Evolutionary conservation across 2,329 filamentous ascomycete species (phyloP).

Genomic region (Aspergillus pseudonomiae): DNA sequence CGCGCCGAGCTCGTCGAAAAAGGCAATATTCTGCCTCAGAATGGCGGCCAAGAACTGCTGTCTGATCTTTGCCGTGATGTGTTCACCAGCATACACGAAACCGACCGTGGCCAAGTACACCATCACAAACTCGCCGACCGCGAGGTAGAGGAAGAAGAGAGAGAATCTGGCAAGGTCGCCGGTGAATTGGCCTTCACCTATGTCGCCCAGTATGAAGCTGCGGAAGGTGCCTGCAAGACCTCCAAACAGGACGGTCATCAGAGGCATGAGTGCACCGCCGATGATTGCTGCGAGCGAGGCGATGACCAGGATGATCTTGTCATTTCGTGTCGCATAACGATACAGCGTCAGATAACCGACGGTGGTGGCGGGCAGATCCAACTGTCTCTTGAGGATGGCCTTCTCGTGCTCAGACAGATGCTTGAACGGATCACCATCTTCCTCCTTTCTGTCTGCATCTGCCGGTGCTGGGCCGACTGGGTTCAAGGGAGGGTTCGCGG

Average conservation of each 20-base stretch:
- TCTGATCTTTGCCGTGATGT: constrained; percentile 70
- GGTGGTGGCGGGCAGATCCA: not conserved
- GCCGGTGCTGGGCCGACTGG: not conserved
- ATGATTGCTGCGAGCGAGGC: not conserved
- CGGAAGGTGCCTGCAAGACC: not conserved
- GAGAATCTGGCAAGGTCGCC: not conserved
- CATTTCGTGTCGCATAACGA: not conserved
- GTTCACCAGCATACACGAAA: constrained; percentile 77
- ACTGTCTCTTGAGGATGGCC: not conserved
- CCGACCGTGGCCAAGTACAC: constrained; percentile 76
- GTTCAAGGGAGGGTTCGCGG: not conserved
- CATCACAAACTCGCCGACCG: constrained; percentile 70
- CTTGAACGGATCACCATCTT: not conserved
- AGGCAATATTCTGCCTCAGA: constrained; percentile 78
- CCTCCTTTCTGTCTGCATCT: not conserved
- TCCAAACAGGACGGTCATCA: not conserved
- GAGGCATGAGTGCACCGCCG: not conserved
- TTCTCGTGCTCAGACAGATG: not conserved
- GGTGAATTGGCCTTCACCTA: not conserved
- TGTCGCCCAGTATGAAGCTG: not conserved
- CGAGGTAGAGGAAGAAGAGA: constrained; percentile 62
- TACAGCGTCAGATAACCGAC: not conserved
- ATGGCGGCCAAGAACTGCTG: constrained; percentile 75
- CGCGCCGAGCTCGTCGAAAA: constrained; percentile 81
- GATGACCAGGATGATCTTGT: not conserved